Evolutionary conservation across 371 early-diverging fungal species (phyloP), one percentile per base, ranked within the genome.

Genomic region (Circinella umbellata): DNA sequence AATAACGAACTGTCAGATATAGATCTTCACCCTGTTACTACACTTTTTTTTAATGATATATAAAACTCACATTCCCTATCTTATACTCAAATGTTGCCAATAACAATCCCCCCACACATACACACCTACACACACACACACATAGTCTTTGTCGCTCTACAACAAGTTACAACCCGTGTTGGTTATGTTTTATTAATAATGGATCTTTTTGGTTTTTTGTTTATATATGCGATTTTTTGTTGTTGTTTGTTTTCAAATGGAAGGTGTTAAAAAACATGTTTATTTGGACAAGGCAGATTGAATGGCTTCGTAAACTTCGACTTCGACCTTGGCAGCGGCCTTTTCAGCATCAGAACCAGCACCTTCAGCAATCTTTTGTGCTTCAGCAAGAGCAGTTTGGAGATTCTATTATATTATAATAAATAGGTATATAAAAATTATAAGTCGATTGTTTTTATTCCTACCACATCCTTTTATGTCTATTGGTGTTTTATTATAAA

Each of bases 221-320:
- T 51, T 13, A 51, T 51, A n/a, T 14, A 51, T 51, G 51, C 51
- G 51, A 17, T 51, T 13, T 51, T 51, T 51, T 51, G 8, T 51
- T n/a, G 42, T 42, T 42, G 42, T 42, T 42, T 11, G 11, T 9
- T 9, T 42, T 42, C 42, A 42, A 42, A 42, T 11, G 11, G 42
- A 11, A 42, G 42, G 42, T 51, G 51, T 17, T 51, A 13, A 61
- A 38, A 9, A 57, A 57, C 7, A 38, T 60, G 75, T 74, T 79
- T 84, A 84, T 69, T 84, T 81, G 73, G 80, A 65, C 72, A 90
- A 76, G 64, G 91, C 90, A 72, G 71, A 61, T 78, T 90, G 88
- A 74, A 95, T 87, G 63, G 97, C 91, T 79, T 96, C 95, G 75
- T 91, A 94, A 61, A 97, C 91, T 79, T 97, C 97, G 59, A 94